These are phyloP conservation scores for Colletotrichum sp. DNA, from an alignment of 2,329 filamentous ascomycete genomes.

Conservation along the genomic window DNA sequence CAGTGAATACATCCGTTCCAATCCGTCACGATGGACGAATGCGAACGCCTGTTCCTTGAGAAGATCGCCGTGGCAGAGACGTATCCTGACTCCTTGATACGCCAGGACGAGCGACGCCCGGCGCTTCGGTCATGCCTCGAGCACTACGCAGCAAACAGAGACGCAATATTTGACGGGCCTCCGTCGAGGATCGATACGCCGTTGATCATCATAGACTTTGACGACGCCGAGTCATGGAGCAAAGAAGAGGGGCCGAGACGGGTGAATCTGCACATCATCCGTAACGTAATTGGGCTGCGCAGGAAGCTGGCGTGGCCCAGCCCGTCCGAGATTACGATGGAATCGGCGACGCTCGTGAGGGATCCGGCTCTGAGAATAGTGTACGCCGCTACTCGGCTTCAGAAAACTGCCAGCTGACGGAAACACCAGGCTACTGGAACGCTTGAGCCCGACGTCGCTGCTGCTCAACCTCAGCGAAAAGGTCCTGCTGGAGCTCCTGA, in stretches of 20 bases:
- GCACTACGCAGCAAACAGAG: not conserved
- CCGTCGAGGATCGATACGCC: not conserved
- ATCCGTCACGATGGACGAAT: not conserved
- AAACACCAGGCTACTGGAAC: not conserved
- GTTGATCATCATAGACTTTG: constrained; percentile 3
- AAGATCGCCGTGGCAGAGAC: not conserved
- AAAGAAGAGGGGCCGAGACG: not conserved
- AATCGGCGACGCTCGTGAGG: not conserved
- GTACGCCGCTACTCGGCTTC: not conserved
- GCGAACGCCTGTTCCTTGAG: not conserved
- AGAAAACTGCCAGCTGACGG: not conserved
- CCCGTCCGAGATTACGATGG: not conserved
- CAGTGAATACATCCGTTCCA: not conserved
- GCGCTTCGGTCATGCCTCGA: not conserved
- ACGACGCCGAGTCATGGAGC: not conserved
- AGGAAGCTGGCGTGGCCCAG: not conserved
- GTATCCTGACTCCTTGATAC: constrained; percentile 2
- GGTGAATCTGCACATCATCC: not conserved
- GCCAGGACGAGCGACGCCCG: not conserved
- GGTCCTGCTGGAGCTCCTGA: not conserved
- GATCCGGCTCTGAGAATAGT: constrained; percentile 2
- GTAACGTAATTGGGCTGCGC: not conserved
- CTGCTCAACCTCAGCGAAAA: constrained; percentile 3
- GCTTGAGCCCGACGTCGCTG: not conserved
- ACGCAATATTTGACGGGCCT: not conserved